Percentiles rank a stretch among this genome's conserved stretches.
Conservation (phyloP, 352 stramenopile genomes). For the Thraustochytrium sp. region DNA sequence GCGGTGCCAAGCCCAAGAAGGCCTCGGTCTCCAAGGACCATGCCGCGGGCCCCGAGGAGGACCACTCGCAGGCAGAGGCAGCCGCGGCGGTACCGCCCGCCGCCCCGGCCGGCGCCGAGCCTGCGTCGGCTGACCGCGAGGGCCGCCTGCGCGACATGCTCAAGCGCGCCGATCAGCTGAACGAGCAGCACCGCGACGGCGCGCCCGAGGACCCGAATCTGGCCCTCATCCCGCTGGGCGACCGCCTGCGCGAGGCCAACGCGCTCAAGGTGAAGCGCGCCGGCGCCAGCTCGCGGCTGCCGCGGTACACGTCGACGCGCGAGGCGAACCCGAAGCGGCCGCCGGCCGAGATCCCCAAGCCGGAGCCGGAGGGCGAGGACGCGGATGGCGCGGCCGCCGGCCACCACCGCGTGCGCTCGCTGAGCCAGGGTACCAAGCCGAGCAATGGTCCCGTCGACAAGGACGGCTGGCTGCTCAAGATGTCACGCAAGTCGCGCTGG, state of each 20-base stretch:
- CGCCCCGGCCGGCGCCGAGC: not conserved
- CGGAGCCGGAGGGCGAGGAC: not conserved
- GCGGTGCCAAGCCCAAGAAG: not conserved
- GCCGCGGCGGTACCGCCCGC: not conserved
- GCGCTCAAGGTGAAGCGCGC: not conserved
- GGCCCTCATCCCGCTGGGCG: not conserved
- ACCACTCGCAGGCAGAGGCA: not conserved
- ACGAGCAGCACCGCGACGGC: not conserved
- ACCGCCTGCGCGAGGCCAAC: not conserved
- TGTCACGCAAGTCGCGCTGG: conserved; percentile 24
- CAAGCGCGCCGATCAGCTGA: not conserved
- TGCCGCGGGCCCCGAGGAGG: not conserved
- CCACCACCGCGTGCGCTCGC: not conserved
- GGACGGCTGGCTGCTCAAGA: conserved; percentile 31
- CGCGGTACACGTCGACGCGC: not conserved
- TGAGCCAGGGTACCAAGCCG: not conserved
- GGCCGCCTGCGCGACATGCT: not conserved
- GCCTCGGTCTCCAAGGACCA: too few species aligned
- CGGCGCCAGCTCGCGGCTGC: not conserved
- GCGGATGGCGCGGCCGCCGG: too few species aligned
- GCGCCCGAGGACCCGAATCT: not conserved
- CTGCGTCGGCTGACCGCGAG: not conserved
- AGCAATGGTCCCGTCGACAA: not conserved
- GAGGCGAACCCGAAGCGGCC: conserved; percentile 9
- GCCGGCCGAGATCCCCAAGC: not conserved